These are phyloP conservation scores for Pyrenophora teres DNA, from an alignment of 2,329 filamentous ascomycete genomes.

Conservation along the genomic window DNA sequence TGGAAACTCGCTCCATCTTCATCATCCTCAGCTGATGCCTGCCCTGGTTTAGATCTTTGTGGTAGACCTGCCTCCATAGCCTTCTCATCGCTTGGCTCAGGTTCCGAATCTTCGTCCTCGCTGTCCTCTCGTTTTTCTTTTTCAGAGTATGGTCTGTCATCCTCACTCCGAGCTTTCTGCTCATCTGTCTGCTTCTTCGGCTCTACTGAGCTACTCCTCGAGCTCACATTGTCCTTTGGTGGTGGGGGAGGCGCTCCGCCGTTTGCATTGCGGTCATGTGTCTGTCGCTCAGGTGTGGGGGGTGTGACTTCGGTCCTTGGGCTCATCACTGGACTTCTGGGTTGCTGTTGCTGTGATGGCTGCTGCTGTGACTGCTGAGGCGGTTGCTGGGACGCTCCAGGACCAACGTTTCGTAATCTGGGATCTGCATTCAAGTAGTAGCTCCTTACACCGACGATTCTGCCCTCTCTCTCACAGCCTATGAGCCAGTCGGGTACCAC, in stretches of 20 bases:
- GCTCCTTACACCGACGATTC: constrained; percentile 90
- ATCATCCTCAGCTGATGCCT: constrained; percentile 36
- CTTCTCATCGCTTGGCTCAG: constrained; percentile 29
- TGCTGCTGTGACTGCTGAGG: constrained; percentile 28
- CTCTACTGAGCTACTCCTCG: constrained; percentile 33
- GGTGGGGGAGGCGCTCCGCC: constrained; percentile 42
- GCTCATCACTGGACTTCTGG: constrained; percentile 44
- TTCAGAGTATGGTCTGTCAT: constrained; percentile 38
- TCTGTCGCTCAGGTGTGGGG: constrained; percentile 53
- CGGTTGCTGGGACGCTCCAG: constrained; percentile 36
- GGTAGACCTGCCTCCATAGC: constrained; percentile 37
- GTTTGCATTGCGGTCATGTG: constrained; percentile 28
- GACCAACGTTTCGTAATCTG: constrained; percentile 60
- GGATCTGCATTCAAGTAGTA: constrained; percentile 93
- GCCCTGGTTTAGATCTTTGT: constrained; percentile 31
- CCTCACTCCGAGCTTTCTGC: constrained; percentile 43
- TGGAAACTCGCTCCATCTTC: constrained; percentile 43
- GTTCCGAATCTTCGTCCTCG: constrained; percentile 32
- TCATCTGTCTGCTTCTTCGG: constrained; percentile 39
- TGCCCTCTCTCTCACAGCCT: constrained; percentile 90
- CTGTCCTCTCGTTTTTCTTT: constrained; percentile 32
- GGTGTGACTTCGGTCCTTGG: constrained; percentile 57
- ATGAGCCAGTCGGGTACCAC: constrained; percentile 97
- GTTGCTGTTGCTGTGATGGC: constrained; percentile 30
- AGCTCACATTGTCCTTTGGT: constrained; percentile 37